phyloP scores from a whole-genome alignment of 371 early-diverging fungal genomes.

The Apophysomyces sp. region DNA sequence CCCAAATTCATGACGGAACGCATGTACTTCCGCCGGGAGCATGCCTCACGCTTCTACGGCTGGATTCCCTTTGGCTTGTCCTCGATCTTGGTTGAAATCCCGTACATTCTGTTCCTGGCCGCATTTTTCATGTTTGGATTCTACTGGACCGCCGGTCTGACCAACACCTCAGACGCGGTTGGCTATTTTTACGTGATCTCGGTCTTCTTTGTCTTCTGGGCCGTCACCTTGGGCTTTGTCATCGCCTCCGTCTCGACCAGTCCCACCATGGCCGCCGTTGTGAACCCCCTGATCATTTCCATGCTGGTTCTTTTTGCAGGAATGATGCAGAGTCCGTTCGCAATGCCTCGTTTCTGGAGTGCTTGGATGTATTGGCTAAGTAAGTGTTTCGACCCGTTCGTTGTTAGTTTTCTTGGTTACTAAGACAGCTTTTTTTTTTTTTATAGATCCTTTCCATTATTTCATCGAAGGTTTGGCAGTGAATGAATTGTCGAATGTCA shows the following conservation, averaged over 20 bases:
- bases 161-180: slow-evolving; percentile 32
- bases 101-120: slow-evolving; percentile 47
- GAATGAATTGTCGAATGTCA: slow-evolving; percentile 52
- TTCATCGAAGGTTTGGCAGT: slow-evolving; percentile 62
- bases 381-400: not conserved
- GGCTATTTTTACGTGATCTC: slow-evolving; percentile 55
- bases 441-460: slow-evolving; percentile 60
- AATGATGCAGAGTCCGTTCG: slow-evolving; percentile 47
- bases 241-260: slow-evolving; percentile 58
- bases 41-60: slow-evolving; percentile 64
- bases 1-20: slow-evolving; percentile 66
- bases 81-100: slow-evolving; percentile 52
- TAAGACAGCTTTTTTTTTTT: not conserved
- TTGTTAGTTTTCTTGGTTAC: not conserved
- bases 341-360: slow-evolving; percentile 65
- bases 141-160: slow-evolving; percentile 64
- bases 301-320: slow-evolving; percentile 60
- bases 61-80: slow-evolving; percentile 58
- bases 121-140: slow-evolving; percentile 52
- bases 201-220: slow-evolving; percentile 52
- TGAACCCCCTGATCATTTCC: slow-evolving; percentile 58
- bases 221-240: slow-evolving; percentile 60
- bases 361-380: slow-evolving; percentile 63
- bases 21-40: slow-evolving; percentile 62
- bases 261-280: slow-evolving; percentile 52